Base-by-base conservation (phyloP, 371 early-diverging fungal genomes). In the Mucor velutinosus region DNA sequence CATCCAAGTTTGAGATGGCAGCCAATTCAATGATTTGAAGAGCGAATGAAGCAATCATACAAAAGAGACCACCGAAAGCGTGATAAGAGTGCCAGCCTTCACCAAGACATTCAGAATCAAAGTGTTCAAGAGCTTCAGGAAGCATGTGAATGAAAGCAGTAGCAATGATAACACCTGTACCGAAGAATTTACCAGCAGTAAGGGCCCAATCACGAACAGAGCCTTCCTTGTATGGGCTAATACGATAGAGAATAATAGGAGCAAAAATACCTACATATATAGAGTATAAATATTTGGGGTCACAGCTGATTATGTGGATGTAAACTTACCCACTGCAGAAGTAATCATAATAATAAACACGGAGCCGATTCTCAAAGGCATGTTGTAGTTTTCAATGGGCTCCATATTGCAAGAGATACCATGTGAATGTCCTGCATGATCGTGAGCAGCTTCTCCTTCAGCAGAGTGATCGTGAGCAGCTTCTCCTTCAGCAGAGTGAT, bases 121-220 rank as follows among this genome's bases (percentile, higher is more conserved):
- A 75, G 19, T 67, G 72, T 7, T 71, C 70, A 25, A 77, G 68
- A 1, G 77, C 72, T 37, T 77, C 77, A 23, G 76, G 79, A 27
- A 81, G 72, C 86, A 91, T 86, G 72, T 94, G 94, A 68, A 94
- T 84, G 59, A 93, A 90, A 23, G 89, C 93, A 7, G 93, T 93
- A 10, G 92, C 84, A 58, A 93, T 76, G 39, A 94, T 91, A 8
- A 94, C 88, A 58, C 94, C 94, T 1, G 90, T 89, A 33, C 94
- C 93, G 66, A 94, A 76, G 27, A 76, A 76, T 65, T 76, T 76
- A 60, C 76, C 76, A 51, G 67, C 57, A 10, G 73, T 70, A 10
- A 76, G 32, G 5, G 59, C 47, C 64, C 66, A 70, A 30, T 73
- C 73, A 14, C 70, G 51, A 23, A 60, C 10, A 49, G 56, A 61